Evolutionary conservation across 441 rosid genomes (phyloP).

Genomic region (Arabidopsis hybrid): DNA sequence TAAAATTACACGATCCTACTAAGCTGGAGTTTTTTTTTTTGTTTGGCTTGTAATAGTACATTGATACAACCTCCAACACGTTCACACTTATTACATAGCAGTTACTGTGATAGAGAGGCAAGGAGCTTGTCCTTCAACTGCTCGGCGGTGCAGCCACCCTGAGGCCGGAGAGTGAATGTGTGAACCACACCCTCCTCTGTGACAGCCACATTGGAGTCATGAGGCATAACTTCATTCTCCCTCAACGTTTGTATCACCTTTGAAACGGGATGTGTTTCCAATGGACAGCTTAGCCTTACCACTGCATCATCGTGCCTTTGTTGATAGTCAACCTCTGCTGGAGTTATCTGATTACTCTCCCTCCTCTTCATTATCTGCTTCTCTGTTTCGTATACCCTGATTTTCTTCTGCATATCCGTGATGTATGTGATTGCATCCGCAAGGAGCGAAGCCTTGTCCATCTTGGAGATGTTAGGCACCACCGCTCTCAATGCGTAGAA

Average conservation of each 20-base stretch:
- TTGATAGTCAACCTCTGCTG: constrained; percentile 75
- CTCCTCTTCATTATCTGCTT: constrained; percentile 57
- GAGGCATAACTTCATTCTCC: constrained; percentile 68
- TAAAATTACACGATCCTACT: constrained; percentile 20
- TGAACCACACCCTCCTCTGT: constrained; percentile 73
- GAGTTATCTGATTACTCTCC: constrained; percentile 46
- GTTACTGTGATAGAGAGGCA: constrained; percentile 62
- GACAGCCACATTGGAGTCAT: constrained; percentile 64
- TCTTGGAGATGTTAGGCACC: constrained; percentile 79
- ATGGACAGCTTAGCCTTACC: constrained; percentile 72
- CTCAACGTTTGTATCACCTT: constrained; percentile 60
- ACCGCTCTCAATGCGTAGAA: constrained; percentile 75
- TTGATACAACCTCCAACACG: constrained; percentile 19
- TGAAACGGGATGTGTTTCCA: constrained; percentile 78
- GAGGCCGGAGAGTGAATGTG: constrained; percentile 71
- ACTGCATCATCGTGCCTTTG: constrained; percentile 73
- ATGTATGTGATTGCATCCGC: constrained; percentile 73
- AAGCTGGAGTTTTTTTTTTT: constrained; percentile 22
- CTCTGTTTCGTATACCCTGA: constrained; percentile 77
- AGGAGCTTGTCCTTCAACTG: constrained; percentile 84
- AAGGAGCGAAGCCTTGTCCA: constrained; percentile 79
- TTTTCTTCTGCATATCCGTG: constrained; percentile 68
- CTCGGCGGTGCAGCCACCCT: constrained; percentile 65
- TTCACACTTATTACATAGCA: neutral
- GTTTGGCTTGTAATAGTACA: constrained; percentile 14